Evolutionary conservation across 306 rosid genomes (phyloP).

Genomic region (Prunus mume): DNA sequence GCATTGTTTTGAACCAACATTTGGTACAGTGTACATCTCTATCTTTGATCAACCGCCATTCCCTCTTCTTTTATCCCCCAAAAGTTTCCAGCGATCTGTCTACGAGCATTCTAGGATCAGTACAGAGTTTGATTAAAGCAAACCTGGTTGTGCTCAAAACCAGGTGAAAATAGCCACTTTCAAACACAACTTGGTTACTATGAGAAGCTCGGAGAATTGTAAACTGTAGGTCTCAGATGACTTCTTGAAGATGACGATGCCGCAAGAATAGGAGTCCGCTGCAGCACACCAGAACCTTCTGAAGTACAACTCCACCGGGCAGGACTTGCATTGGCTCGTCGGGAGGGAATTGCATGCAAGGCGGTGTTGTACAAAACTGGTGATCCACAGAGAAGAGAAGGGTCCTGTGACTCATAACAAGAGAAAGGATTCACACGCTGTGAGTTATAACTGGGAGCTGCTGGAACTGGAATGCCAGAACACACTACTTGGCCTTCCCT

Average conservation of each 20-base stretch:
- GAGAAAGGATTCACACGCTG: slow-evolving; percentile 17
- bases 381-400: slow-evolving; percentile 21
- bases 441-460: slow-evolving; percentile 25
- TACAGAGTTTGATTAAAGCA: slow-evolving; percentile 2
- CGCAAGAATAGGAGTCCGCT: slow-evolving; percentile 16
- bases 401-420: slow-evolving; percentile 27
- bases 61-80: slow-evolving; percentile 13
- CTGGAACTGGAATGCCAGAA: slow-evolving; percentile 24
- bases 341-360: slow-evolving; percentile 22
- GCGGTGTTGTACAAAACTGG: slow-evolving; percentile 20
- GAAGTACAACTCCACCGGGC: slow-evolving; percentile 38
- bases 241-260: slow-evolving; percentile 26
- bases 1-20: slow-evolving; percentile 25
- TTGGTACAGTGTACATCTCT: slow-evolving; percentile 14
- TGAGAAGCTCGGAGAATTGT: slow-evolving; percentile 27
- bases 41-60: slow-evolving; percentile 2
- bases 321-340: slow-evolving; percentile 29
- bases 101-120: slow-evolving; percentile 12
- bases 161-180: slow-evolving; percentile 8
- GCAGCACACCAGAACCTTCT: slow-evolving; percentile 30
- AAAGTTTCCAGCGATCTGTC: slow-evolving; percentile 15
- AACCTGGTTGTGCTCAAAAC: slow-evolving; percentile 2
- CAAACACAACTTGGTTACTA: slow-evolving; percentile 10
- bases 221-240: slow-evolving; percentile 25
- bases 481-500: slow-evolving; percentile 26